Evolutionary conservation across 1,284 basidiomycete genomes (phyloP).

Genomic region (Moesziomyces antarcticus): DNA sequence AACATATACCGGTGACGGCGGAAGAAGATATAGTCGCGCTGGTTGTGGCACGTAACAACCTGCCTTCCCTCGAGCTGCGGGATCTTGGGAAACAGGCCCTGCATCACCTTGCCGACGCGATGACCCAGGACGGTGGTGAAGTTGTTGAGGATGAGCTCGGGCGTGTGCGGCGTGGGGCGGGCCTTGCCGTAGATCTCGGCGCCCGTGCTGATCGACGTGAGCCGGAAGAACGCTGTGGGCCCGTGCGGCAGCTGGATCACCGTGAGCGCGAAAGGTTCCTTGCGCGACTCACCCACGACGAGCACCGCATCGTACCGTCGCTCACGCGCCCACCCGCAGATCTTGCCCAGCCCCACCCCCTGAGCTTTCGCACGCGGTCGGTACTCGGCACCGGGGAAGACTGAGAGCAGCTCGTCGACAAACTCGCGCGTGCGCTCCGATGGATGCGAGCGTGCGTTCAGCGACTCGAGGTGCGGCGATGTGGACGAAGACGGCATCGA

Average conservation of each 20-base stretch:
- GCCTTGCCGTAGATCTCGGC: constrained; percentile 88
- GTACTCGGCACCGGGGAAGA: constrained; percentile 96
- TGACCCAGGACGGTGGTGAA: constrained; percentile 95
- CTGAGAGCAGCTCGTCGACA: constrained; percentile 84
- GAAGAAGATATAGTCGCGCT: constrained; percentile 98
- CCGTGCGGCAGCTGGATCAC: constrained; percentile 89
- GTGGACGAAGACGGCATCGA: constrained; percentile 62
- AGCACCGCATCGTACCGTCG: constrained; percentile 87
- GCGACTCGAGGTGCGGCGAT: constrained; percentile 55
- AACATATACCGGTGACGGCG: constrained; percentile 95
- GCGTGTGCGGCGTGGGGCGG: constrained; percentile 88
- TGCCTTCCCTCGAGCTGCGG: constrained; percentile 97
- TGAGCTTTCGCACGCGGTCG: constrained; percentile 89
- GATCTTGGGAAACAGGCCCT: constrained; percentile 91
- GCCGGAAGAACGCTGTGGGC: constrained; percentile 94
- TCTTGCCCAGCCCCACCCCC: constrained; percentile 90
- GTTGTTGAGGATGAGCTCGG: constrained; percentile 94
- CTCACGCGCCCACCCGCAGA: constrained; percentile 91
- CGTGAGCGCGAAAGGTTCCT: constrained; percentile 83
- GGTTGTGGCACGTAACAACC: constrained; percentile 96
- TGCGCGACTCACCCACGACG: constrained; percentile 91
- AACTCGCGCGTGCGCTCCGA: constrained; percentile 69
- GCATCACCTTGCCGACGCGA: constrained; percentile 91
- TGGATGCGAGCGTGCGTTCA: constrained; percentile 74
- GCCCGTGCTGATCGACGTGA: constrained; percentile 86